These are phyloP conservation scores for Argentina anserina DNA, from an alignment of 306 rosid genomes.

Conservation along the genomic window DNA sequence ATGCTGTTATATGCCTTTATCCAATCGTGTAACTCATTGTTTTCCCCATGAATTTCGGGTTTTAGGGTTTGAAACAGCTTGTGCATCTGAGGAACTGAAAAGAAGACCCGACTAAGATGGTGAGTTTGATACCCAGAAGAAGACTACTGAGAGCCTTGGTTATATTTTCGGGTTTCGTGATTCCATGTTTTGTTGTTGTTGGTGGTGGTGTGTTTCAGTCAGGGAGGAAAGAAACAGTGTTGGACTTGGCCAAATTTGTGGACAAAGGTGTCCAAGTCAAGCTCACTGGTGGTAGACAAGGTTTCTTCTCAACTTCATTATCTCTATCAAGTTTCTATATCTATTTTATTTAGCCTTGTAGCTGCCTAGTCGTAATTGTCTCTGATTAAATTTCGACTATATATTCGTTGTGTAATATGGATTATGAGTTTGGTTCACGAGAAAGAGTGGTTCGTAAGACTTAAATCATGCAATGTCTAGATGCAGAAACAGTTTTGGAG, in stretches of 20 bases:
- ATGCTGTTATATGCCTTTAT: too few species aligned
- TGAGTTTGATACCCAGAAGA: slow-evolving; percentile 2
- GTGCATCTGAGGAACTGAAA: slow-evolving; percentile 12
- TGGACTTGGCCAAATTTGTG: slow-evolving; percentile 82
- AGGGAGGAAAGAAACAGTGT: slow-evolving; percentile 75
- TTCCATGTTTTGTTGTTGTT: background rate
- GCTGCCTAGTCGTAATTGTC: too few species aligned
- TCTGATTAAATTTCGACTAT: too few species aligned
- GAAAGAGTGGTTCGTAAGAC: background rate
- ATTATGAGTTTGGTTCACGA: background rate
- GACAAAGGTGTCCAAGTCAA: slow-evolving; percentile 93
- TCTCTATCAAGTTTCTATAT: background rate
- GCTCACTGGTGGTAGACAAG: slow-evolving; percentile 94
- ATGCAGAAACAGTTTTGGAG: background rate
- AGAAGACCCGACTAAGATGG: slow-evolving; percentile 26
- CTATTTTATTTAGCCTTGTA: too few species aligned
- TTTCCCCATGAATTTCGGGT: background rate
- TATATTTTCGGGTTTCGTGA: background rate
- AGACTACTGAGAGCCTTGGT: background rate
- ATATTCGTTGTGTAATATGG: too few species aligned
- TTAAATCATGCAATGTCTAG: background rate
- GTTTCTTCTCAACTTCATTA: slow-evolving; percentile 18
- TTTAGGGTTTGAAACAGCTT: slow-evolving; percentile 23
- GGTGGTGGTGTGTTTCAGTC: slow-evolving; percentile 43
- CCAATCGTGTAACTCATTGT: background rate